These are phyloP conservation scores for Scheffersomyces coipomensis DNA, from an alignment of 805 yeast genomes.

Conservation along the genomic window DNA sequence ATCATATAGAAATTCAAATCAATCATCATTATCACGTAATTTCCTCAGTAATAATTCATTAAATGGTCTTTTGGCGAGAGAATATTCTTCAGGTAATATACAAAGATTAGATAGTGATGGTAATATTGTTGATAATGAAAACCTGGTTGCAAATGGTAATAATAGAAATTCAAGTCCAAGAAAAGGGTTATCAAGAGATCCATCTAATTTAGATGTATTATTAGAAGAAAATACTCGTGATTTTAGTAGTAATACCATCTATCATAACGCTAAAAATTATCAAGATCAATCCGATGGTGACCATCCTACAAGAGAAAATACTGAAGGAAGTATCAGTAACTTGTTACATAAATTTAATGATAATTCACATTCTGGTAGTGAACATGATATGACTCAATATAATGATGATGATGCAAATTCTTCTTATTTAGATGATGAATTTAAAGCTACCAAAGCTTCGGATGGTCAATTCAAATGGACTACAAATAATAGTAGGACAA, in stretches of 20 bases:
- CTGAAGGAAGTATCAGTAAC: constrained; percentile 3
- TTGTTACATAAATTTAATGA: constrained; percentile 4
- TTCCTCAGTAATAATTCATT: constrained; percentile 24
- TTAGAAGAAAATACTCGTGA: constrained; percentile 30
- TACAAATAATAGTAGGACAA: constrained; percentile 10
- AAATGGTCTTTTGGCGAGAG: constrained; percentile 22
- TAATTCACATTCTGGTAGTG: constrained; percentile 1
- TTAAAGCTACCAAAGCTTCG: constrained; percentile 22
- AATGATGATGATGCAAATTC: not conserved
- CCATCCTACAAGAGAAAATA: constrained; percentile 1
- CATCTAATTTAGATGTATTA: constrained; percentile 23
- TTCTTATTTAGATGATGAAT: constrained; percentile 22
- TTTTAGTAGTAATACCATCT: constrained; percentile 4
- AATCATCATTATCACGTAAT: constrained; percentile 21
- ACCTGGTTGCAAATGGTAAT: constrained; percentile 1
- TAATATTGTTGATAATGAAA: constrained; percentile 29
- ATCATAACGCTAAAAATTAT: not conserved
- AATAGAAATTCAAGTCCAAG: not conserved
- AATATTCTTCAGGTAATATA: constrained; percentile 32
- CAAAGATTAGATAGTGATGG: constrained; percentile 47
- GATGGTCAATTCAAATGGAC: constrained; percentile 33
- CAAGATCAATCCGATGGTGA: not conserved
- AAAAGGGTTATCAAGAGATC: not conserved
- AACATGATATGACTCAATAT: constrained; percentile 3
- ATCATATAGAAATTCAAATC: constrained; percentile 28